Conservation (phyloP, 2,329 filamentous ascomycete species). For the Trichoderma gracile region DNA sequence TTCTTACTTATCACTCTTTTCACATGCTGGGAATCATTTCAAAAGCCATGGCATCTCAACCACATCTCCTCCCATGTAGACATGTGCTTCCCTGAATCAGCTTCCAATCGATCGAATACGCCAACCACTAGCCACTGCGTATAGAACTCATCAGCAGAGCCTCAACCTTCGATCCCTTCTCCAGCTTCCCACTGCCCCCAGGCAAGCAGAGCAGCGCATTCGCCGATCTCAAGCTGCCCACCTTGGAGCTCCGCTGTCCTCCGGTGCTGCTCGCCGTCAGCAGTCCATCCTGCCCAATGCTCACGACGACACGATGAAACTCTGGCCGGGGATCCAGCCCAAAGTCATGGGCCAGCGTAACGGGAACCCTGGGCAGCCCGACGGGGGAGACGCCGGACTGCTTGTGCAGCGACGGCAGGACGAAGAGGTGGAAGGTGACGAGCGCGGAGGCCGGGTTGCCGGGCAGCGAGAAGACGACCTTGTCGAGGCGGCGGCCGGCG, state of each 20-base stretch:
- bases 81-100: not conserved
- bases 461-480: slow-evolving; percentile 83
- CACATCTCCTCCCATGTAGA: too few relatives aligned
- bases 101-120: not conserved
- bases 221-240: slow-evolving; percentile 84
- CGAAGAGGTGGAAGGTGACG: slow-evolving; percentile 92
- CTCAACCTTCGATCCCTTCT: slow-evolving; percentile 69
- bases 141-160: slow-evolving; percentile 73
- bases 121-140: slow-evolving; percentile 29
- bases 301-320: slow-evolving; percentile 83
- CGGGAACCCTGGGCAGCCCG: slow-evolving; percentile 72
- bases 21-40: not conserved
- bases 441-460: slow-evolving; percentile 93
- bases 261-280: slow-evolving; percentile 81
- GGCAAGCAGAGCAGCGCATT: slow-evolving; percentile 84
- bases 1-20: not conserved
- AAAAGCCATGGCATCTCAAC: not conserved
- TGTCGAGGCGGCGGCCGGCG: slow-evolving; percentile 58
- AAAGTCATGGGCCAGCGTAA: slow-evolving; percentile 71
- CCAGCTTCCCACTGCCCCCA: slow-evolving; percentile 61
- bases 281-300: slow-evolving; percentile 63
- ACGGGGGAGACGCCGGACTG: slow-evolving; percentile 66
- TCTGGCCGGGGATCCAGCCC: slow-evolving; percentile 77
- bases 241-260: slow-evolving; percentile 82
- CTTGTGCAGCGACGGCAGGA: slow-evolving; percentile 81